phyloP scores from a whole-genome alignment of 345 rosid species.

The thale cress (Arabidopsis thaliana) region TAIR10.1 NC_003070.9:25923001-25923500 shows the following conservation, averaged over 20 bases:
- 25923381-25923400: slow-evolving; percentile 63
- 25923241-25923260: slow-evolving; percentile 57
- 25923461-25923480: slow-evolving; percentile 62
- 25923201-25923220: slow-evolving; percentile 67
- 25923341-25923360: slow-evolving; percentile 69
- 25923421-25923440: slow-evolving; percentile 77
- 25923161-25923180: slow-evolving; percentile 68
- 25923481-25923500: slow-evolving; percentile 64
- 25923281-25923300: slow-evolving; percentile 75
- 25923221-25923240: slow-evolving; percentile 74
- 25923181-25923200: slow-evolving; percentile 74
- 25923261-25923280: slow-evolving; percentile 69
- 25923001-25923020: slow-evolving; percentile 68
- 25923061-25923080: slow-evolving; percentile 74
- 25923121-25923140: slow-evolving; percentile 67
- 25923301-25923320: slow-evolving; percentile 73
- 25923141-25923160: slow-evolving; percentile 72
- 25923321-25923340: slow-evolving; percentile 60
- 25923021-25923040: slow-evolving; percentile 66
- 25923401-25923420: slow-evolving; percentile 64
- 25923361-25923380: slow-evolving; percentile 65
- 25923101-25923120: slow-evolving; percentile 56
- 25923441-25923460: slow-evolving; percentile 63
- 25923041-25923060: slow-evolving; percentile 77
- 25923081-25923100: slow-evolving; percentile 65